Evolutionary conservation across 1,284 basidiomycete species (phyloP), one percentile per base, ranked within the genome.

Genomic region (Moesziomyces parantarcticus): DNA sequence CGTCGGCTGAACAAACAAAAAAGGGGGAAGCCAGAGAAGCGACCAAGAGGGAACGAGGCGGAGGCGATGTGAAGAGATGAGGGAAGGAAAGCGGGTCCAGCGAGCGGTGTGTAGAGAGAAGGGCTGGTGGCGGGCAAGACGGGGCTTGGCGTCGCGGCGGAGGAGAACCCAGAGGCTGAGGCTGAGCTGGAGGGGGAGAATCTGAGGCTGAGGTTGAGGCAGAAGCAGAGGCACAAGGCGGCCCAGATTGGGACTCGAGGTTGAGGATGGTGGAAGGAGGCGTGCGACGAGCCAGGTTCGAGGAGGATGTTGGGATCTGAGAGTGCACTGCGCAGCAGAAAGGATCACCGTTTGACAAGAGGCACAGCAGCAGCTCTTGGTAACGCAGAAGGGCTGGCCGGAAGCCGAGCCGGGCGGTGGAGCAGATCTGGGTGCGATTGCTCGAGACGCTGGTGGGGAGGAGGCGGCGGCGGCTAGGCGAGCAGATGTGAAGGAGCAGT

Each of bases 1-100:
- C 54, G 58, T 62, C 65, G 65, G 52, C 65, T 55, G 59, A 58
- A 58, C 65, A 62, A 62, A 68, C 65, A 58, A 41, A 65, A 49
- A 39, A 26, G 58, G 26, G 42, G 52, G 32, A 44, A 60, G 14
- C 18, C 5, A 26, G 23, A 46, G 34, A 51, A 44, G 41, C 29
- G 47, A 46, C 49, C 21, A 44, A 36, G 40, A 20, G 8, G 45
- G 55, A 41, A 43, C 36, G 46, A 55, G 42, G 43, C n/a, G 50
- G 41, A 58, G 51, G 41, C 29, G 49, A 41, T 51, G 49, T 48
- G 51, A 54, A 49, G 46, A 41, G 44, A 61, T 29, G 41, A 61
- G 39, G 53, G n/a, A 29, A 36, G 20, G 25, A 41, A 32, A 29
- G 16, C 22, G 48, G 22, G 25, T 18, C 18, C 18, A 29, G 25